phyloP scores from a whole-genome alignment of 345 rosid genomes.

The Crucihimalaya himalaica region DNA sequence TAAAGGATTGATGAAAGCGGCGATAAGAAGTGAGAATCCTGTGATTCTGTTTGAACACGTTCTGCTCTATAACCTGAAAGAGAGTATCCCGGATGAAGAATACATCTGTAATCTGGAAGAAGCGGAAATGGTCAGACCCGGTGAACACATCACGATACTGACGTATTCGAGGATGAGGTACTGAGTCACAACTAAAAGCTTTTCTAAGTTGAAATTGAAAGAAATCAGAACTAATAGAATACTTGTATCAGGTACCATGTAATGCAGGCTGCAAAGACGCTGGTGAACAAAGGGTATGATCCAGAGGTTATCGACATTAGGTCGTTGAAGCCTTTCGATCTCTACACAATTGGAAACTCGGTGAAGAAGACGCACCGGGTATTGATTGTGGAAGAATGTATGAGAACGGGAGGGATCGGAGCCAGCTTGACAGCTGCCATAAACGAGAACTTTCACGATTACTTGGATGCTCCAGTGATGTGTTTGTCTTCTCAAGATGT shows the following conservation, averaged over 20 bases:
- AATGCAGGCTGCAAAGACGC: constrained; percentile 91
- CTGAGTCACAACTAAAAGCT: constrained; percentile 18
- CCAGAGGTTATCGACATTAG: constrained; percentile 91
- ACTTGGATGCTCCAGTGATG: constrained; percentile 83
- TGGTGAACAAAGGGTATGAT: constrained; percentile 88
- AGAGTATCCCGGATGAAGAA: constrained; percentile 80
- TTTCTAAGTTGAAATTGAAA: neutral
- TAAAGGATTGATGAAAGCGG: constrained; percentile 94
- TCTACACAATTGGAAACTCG: constrained; percentile 79
- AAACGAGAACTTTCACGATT: constrained; percentile 79
- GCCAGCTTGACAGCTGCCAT: constrained; percentile 90
- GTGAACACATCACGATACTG: constrained; percentile 79
- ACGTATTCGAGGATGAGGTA: constrained; percentile 93
- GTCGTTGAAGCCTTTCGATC: constrained; percentile 88
- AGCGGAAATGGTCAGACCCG: constrained; percentile 93
- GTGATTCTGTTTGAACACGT: constrained; percentile 93
- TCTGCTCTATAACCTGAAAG: constrained; percentile 89
- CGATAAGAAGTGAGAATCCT: constrained; percentile 88
- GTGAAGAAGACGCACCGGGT: constrained; percentile 91
- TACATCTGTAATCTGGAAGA: constrained; percentile 88
- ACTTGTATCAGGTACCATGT: constrained; percentile 67
- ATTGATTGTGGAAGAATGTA: constrained; percentile 92
- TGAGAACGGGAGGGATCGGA: constrained; percentile 93
- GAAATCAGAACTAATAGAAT: neutral
- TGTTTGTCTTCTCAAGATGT: constrained; percentile 95